Base-by-base conservation (phyloP, 177 flowering plant species). In the Vitis hybrid region DNA sequence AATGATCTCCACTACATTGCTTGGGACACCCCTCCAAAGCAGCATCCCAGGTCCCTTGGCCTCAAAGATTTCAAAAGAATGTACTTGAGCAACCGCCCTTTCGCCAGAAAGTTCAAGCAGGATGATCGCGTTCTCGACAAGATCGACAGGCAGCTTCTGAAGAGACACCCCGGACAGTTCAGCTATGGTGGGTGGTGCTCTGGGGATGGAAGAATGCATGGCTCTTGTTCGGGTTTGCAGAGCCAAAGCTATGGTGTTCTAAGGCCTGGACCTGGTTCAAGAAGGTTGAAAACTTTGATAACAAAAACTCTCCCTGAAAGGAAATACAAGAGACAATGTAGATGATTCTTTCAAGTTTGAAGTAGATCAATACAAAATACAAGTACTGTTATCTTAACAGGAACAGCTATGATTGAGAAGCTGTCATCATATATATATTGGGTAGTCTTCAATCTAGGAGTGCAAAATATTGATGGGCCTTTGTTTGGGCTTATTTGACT, bases 11-110 rank as follows among this genome's bases (percentile, higher is more conserved):
- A 90, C 78, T 89, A 87, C 83, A 87, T 95, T 11, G 51, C 93
- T 2, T 95, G 99, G 99, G 99, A 95, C 53, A 85, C 50, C 2
- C 99, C 99, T 14, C 98, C 99, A 1, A 95, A 88, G 78, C 99
- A 95, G 74, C 99, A 95, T 65, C 99, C 99, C 1, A 76, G 86
- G 60, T 74, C 78, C 1, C 91, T 95, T 1, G 88, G 89, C 2
- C 70, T 84, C 48, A 85, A 67, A 71, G 96, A 95, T 58, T 90
- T 73, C 77, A 75, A 79, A 52, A 84, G 76, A 79, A 83, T 91
- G 85, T 69, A 90, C 9, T 61, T 71, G 3, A 93, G 93, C 78
- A 80, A 77, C 75, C 80, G 87, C 2, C 94, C 97, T 1, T 95
- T 93, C 71, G 96, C 94, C 12, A 70, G 99, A 50, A 95, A 95